Evolutionary conservation across 1,139 yeast species (phyloP), one percentile per base, ranked within the genome.

Genomic region (Suhomyces yuchorum): DNA sequence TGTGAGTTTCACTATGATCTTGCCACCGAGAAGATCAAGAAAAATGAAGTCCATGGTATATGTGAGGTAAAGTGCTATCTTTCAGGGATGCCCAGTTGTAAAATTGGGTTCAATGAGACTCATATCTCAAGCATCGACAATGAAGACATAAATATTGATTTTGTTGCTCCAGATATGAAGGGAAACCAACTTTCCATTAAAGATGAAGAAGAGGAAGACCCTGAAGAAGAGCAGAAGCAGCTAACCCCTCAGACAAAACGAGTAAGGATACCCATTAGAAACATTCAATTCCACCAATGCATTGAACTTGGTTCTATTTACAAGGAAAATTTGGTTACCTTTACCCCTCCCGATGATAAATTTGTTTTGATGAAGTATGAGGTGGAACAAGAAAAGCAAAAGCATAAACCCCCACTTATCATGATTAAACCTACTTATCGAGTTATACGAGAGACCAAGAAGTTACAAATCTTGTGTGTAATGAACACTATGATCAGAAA

Each of bases 281-380:
- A 72, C 51, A 72, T 73, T 38, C 79, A 73, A 56, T 75, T 73
- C 51, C 80, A 75, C 47, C 80, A 75, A 60, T 75, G 80, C 56
- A 72, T 74, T 3, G 70, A 74, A 50, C 58, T 75, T 23, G 68
- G 70, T 18, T 58, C 73, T 14, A 61, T 75, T 12, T 73, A 75
- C 54, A 58, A 65, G 18, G 68, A 73, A 12, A 73, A 73, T 53
- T 54, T 74, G 24, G 66, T 75, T 33, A 63, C 66, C n/a, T 75
- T 75, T 53, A 70, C 71, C 3, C 80, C 80, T 1, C 80, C 80
- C 0, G 80, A 75, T 49, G 79, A 74, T 50, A 66, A 71, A 52
- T 75, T 75, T 50, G 59, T 62, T 3, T 60, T 75, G 3, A 66
- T 75, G 66, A 64, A 73, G 6, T 75, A 75, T 52, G 67, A 67